phyloP scores from a whole-genome alignment of 306 rosid genomes.

The Alnus glutinosa region DNA sequence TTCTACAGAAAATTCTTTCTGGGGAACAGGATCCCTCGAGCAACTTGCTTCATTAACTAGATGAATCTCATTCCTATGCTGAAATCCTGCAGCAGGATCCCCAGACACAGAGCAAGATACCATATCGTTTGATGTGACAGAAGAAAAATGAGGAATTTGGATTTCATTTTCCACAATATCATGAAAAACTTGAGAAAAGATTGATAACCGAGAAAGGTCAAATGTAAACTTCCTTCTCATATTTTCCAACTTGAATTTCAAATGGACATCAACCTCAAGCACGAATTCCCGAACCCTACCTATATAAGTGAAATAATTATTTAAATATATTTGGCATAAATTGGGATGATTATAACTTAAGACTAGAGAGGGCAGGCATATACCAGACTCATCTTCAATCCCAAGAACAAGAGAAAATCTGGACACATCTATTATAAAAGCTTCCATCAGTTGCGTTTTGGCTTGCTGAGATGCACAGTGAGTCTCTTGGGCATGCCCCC shows the following conservation, averaged over 20 bases:
- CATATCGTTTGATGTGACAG: constrained; percentile 37
- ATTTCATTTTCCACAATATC: constrained; percentile 36
- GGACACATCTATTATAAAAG: constrained; percentile 56
- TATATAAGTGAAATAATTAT: constrained; percentile 40
- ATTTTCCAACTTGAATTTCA: constrained; percentile 50
- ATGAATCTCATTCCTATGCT: constrained; percentile 36
- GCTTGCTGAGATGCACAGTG: constrained; percentile 40
- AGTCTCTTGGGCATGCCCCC: constrained; percentile 39
- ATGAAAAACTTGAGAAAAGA: constrained; percentile 58
- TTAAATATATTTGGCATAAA: neutral
- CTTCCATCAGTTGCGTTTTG: constrained; percentile 42
- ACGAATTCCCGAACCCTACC: constrained; percentile 69
- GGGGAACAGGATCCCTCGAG: constrained; percentile 46
- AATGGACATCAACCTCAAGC: constrained; percentile 56
- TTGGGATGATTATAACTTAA: constrained; percentile 4
- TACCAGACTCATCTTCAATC: constrained; percentile 69
- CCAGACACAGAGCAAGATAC: constrained; percentile 42
- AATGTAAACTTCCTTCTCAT: constrained; percentile 42
- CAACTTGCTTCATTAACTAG: constrained; percentile 52
- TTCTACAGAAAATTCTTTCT: constrained; percentile 7
- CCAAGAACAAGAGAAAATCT: constrained; percentile 53
- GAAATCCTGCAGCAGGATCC: constrained; percentile 41
- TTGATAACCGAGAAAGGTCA: constrained; percentile 63
- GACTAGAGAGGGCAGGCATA: constrained; percentile 15
- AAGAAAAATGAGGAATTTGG: constrained; percentile 63